Base-by-base conservation (phyloP, 352 stramenopile species). In the Pilasporangium apinafurcum region DNA sequence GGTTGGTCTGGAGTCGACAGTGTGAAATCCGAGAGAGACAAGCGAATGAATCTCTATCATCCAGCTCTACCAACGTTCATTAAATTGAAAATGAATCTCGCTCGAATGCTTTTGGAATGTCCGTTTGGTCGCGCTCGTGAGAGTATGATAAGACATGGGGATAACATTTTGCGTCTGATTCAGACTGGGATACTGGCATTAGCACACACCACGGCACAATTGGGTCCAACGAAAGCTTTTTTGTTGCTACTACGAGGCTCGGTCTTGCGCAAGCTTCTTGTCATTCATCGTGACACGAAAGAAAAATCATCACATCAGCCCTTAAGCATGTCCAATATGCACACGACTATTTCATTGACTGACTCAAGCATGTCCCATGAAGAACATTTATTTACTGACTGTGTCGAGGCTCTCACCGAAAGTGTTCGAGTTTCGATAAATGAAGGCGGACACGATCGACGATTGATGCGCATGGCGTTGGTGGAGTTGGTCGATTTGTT, bases 401-500 rank as follows among this genome's bases (percentile, higher is more conserved):
- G 48, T 13, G 51, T 40, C 5, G 16, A 14, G 7, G 14, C 51
- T 9, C 33, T 78, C 2, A 39, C 44, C 4, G 59, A 61, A 16
- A 62, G 60, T 34, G 70, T 87, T 26, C 54, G 62, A 24, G 53
- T 62, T 9, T 69, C 62, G 8, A 79, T 81, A 31, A 31, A 53
- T 2, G 57, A 68, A 12, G 66, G 64, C 16, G 68, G 60, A 25
- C 78, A 89, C 20, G 73, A 92, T 46, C 76, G 76, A 0, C 52
- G 59, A 6, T 37, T 89, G 13, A 53, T 85, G 13, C 59, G 69
- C 0, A 43, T 58, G 8, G 71, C 74, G 13, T 37, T 88, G 13
- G 54, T 83, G 21, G 67, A 89, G 39, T 50, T 92, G n/a, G 68
- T 86, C 18, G 60, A 83, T 53, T 38, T 88, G 2, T 87, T 71